Conservation (phyloP, 1,284 basidiomycete genomes). For the Meripilus lineatus region DNA sequence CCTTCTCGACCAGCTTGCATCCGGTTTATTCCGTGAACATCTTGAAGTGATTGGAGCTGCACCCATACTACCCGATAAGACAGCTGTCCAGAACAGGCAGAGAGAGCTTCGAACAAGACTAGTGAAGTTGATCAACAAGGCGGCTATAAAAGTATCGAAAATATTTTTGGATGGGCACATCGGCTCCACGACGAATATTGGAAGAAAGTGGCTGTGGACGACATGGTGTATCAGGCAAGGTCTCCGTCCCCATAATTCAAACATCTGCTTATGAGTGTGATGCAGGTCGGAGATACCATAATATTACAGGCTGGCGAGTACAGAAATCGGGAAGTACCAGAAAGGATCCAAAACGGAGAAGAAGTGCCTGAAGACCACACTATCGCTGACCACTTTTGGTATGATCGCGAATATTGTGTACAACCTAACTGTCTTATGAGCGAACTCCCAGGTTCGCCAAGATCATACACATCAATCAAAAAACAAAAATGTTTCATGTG, state of each 20-base stretch:
- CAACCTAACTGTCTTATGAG: constrained; percentile 4
- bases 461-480: constrained; percentile 48
- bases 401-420: constrained; percentile 7
- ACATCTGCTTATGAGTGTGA: constrained; percentile 3
- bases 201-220: constrained; percentile 32
- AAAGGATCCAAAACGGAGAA: constrained; percentile 22
- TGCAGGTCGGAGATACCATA: constrained; percentile 54
- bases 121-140: constrained; percentile 8
- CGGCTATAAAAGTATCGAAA: constrained; percentile 5
- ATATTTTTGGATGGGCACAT: constrained; percentile 10
- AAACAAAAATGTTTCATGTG: constrained; percentile 43
- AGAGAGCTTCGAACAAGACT: constrained; percentile 9
- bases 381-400: constrained; percentile 62
- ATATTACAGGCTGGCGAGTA: constrained; percentile 38
- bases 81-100: constrained; percentile 7
- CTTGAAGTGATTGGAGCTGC: constrained; percentile 47
- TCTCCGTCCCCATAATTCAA: constrained; percentile 10
- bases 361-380: constrained; percentile 32
- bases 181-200: constrained; percentile 17
- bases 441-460: constrained; percentile 52
- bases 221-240: constrained; percentile 33
- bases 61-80: constrained; percentile 18
- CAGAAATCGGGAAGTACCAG: constrained; percentile 19
- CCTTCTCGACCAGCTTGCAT: constrained; percentile 44
- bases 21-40: constrained; percentile 45